Evolutionary conservation across 129 eudicot species (phyloP), one percentile per base, ranked within the genome.

Genomic region (Lactuca saligna): DNA sequence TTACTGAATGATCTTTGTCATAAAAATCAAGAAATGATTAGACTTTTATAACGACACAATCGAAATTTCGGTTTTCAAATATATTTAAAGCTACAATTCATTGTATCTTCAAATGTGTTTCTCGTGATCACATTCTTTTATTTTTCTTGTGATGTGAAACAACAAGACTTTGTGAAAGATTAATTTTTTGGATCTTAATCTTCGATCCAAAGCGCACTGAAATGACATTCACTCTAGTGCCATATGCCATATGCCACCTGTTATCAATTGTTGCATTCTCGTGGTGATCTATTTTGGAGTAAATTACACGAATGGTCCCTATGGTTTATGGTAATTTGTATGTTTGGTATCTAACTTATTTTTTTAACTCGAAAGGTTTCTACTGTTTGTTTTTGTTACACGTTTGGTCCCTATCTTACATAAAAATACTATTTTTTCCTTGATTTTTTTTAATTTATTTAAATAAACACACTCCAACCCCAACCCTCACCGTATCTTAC

Each of bases 171-270:
- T 17, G 12, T 46, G 69, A 65, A 44, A 46, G 38, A 49, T 65
- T 11, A 25, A 57, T 46, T 65, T 65, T 65, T 25, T 13, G 39
- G 57, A 65, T 65, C 41, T 44, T 12, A 42, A 65, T 65, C 41
- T 44, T 12, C 13, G 14, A n/a, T 12, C 17, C 1, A 42, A 29
- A 44, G 57, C 57, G 13, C 20, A 25, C 12, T 32, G 57, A 25
- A 46, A 13, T 61, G 50, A 15, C 50, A 54, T 67, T 67, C 33
- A 32, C 15, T 66, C 11, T 5, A 15, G 25, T 51, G 17, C n/a
- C 35, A 42, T 42, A 3, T 42, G 49, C 12, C 8, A 35, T 64
- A n/a, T n/a, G n/a, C n/a, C n/a, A n/a, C n/a, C 20, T 64, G 10
- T 39, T 25, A 11, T 39, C 54, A 62, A 37, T 29, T 62, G 39